Percentiles rank a stretch among this genome's conserved stretches.
Conservation (phyloP, 2,329 filamentous ascomycete species). For the Neodidymelliopsis sp. region DNA sequence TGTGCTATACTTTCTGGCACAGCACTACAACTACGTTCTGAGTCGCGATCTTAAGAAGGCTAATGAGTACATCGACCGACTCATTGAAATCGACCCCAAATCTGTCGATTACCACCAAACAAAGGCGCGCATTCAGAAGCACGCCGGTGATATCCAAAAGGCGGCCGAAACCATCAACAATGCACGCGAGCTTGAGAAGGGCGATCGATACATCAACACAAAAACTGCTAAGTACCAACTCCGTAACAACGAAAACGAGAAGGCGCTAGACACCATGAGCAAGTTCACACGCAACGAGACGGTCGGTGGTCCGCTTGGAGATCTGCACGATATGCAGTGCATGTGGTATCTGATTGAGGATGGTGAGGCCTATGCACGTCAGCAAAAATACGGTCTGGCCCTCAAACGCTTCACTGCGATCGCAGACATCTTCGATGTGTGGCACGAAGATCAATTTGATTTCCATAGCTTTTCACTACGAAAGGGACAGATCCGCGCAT, state of each 20-base stretch:
- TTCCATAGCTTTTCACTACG: slow-evolving; percentile 98
- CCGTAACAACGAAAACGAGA: slow-evolving; percentile 88
- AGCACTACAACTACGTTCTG: slow-evolving; percentile 93
- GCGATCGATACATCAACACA: slow-evolving; percentile 97
- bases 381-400: slow-evolving; percentile 82
- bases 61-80: slow-evolving; percentile 80
- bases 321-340: slow-evolving; percentile 97
- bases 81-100: slow-evolving; percentile 78
- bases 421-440: slow-evolving; percentile 92
- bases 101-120: slow-evolving; percentile 95
- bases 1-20: slow-evolving; percentile 90
- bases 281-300: slow-evolving; percentile 94
- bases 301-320: slow-evolving; percentile 83
- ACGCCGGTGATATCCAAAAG: slow-evolving; percentile 78
- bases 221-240: slow-evolving; percentile 98
- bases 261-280: slow-evolving; percentile 85
- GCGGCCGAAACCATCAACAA: slow-evolving; percentile 89
- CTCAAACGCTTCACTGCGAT: slow-evolving; percentile 91
- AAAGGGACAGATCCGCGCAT: slow-evolving; percentile 93
- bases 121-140: slow-evolving; percentile 93
- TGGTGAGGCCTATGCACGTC: slow-evolving; percentile 84
- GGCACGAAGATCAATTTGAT: slow-evolving; percentile 98
- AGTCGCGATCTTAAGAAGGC: slow-evolving; percentile 87
- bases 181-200: slow-evolving; percentile 83
- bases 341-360: slow-evolving; percentile 98